Conservation (phyloP, 2,329 filamentous ascomycete species). For the Diaporthe citriasiana region DNA sequence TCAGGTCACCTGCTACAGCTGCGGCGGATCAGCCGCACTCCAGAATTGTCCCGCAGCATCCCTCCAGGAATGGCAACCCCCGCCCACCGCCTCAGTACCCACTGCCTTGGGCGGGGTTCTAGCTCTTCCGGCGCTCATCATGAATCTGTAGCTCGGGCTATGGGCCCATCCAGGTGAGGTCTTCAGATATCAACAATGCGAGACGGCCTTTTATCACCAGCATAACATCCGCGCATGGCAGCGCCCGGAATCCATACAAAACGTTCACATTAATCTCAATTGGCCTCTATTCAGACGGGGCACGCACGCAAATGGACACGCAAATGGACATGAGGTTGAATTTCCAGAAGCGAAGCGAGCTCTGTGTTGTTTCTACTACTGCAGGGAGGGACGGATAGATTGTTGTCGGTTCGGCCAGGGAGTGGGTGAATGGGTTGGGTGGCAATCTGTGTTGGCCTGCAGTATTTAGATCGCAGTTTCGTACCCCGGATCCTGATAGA, state of each 20-base stretch:
- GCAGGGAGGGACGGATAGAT: not conserved
- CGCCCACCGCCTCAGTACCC: not conserved
- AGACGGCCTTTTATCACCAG: not conserved
- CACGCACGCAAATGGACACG: not conserved
- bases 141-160: not conserved
- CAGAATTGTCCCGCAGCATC: not conserved
- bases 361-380: not conserved
- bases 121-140: not conserved
- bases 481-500: constrained; percentile 9
- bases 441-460: not conserved
- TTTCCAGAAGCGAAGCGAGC: constrained; percentile 17
- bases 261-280: not conserved
- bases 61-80: not conserved
- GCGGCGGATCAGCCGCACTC: not conserved
- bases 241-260: not conserved
- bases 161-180: not conserved
- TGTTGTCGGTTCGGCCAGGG: not conserved
- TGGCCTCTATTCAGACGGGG: not conserved
- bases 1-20: not conserved
- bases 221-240: not conserved
- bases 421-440: not conserved
- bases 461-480: not conserved
- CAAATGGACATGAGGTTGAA: not conserved
- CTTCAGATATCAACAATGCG: not conserved
- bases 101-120: constrained; percentile 7